These are phyloP conservation scores for Debaryomycetaceae sp. DNA, from an alignment of 1,139 yeast species.

Conservation along the genomic window DNA sequence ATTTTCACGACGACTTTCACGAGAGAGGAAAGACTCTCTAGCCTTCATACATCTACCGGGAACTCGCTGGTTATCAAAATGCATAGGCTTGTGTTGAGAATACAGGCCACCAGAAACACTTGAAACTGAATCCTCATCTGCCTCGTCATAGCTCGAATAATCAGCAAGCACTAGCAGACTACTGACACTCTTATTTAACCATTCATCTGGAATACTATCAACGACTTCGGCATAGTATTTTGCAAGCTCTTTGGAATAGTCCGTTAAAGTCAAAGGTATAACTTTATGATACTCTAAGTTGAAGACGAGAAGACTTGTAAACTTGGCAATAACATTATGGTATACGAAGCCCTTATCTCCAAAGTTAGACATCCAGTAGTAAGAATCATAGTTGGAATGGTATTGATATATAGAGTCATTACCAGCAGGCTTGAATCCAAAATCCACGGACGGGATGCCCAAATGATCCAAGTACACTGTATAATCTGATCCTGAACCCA, in stretches of 20 bases:
- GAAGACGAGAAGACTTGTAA: slow-evolving; percentile 52
- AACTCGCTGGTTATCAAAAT: slow-evolving; percentile 23
- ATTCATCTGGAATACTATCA: slow-evolving; percentile 29
- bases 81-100: slow-evolving; percentile 10
- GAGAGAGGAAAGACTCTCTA: slow-evolving; percentile 10
- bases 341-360: slow-evolving; percentile 53
- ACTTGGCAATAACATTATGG: slow-evolving; percentile 59
- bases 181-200: slow-evolving; percentile 20
- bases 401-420: slow-evolving; percentile 49
- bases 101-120: slow-evolving; percentile 25
- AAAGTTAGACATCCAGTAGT: slow-evolving; percentile 50
- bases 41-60: slow-evolving; percentile 16
- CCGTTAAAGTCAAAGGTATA: slow-evolving; percentile 32
- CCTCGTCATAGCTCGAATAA: slow-evolving; percentile 16
- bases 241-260: slow-evolving; percentile 33
- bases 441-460: slow-evolving; percentile 43
- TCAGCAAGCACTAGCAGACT: slow-evolving; percentile 17
- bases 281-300: slow-evolving; percentile 56
- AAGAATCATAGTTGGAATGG: slow-evolving; percentile 60
- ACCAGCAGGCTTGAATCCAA: slow-evolving; percentile 29
- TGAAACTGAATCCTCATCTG: slow-evolving; percentile 16
- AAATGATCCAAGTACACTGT: slow-evolving; percentile 48
- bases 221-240: slow-evolving; percentile 28
- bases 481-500: slow-evolving; percentile 48
- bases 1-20: slow-evolving; percentile 13